Evolutionary conservation across 2,329 filamentous ascomycete species (phyloP), one percentile per base, ranked within the genome.

Genomic region (Zasmidium cellare): DNA sequence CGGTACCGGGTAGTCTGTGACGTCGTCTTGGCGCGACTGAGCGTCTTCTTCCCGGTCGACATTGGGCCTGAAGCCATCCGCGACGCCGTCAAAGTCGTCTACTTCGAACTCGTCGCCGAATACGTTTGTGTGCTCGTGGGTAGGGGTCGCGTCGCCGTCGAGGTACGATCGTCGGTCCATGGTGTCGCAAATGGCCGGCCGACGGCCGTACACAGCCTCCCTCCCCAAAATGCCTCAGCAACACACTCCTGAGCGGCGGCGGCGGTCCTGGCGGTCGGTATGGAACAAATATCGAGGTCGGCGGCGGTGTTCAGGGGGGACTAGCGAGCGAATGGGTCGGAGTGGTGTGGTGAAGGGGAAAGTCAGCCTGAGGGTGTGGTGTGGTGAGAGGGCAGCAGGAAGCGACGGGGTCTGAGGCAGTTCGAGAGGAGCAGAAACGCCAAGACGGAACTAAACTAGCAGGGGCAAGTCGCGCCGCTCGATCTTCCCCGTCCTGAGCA

Each of bases 21-120:
- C 59, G 44, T 64, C 53, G 49, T 57, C 63, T 58, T 65, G 61
- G 62, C 60, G 58, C 63, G 57, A 53, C 51, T 56, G 31, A 9
- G 55, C 24, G 53, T 58, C 58, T 55, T 57, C 62, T 55, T 63
- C 59, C 51, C 63, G 63, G 53, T 65, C 68, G 52, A 71, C 69
- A 28, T 69, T 67, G 38, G 77, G 77, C 49, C 77, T 71, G 67
- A 79, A 80, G 57, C 77, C 77, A 59, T 80, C 77, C 55, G 75
- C 77, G 24, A 79, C 72, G 31, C 70, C 72, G 25, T 28, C 25
- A 59, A 74, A 75, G 59, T 79, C 76, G 50, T 72, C 70, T 53
- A 78, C 66, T 60, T 78, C 79, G 64, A 74, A 76, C 60, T 80
- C 77, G 67, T 81, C 79, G 68, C 76, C 77, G 63, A 81, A 81